Evolutionary conservation across 192 early-diverging fungal genomes (phyloP).

Genomic region (Backusella luteola): DNA sequence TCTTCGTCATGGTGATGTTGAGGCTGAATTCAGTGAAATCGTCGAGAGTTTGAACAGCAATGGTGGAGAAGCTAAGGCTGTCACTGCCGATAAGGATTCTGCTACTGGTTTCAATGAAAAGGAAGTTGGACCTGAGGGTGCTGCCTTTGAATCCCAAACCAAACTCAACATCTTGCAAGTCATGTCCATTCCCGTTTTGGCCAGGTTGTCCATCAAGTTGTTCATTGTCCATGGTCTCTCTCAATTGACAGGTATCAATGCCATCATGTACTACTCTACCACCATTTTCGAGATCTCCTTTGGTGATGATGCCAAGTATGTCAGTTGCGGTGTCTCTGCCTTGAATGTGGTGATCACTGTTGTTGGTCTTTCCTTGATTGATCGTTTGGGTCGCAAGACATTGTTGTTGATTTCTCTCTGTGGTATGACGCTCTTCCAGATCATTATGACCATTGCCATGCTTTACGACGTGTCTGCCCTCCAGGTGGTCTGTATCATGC

Average conservation of each 20-base stretch:
- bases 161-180: conserved; percentile 33
- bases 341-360: conserved; percentile 60
- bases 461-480: conserved; percentile 16
- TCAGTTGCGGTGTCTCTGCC: conserved; percentile 54
- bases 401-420: conserved; percentile 55
- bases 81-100: neutral
- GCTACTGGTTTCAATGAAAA: neutral
- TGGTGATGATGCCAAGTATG: conserved; percentile 45
- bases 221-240: conserved; percentile 51
- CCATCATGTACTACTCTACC: conserved; percentile 64
- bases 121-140: neutral
- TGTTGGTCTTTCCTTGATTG: conserved; percentile 37
- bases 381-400: conserved; percentile 52
- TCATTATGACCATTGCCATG: conserved; percentile 41
- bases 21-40: conserved; percentile 56
- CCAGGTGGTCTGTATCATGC: conserved; percentile 40
- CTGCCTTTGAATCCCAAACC: conserved; percentile 12
- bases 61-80: neutral
- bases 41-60: conserved; percentile 18
- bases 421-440: conserved; percentile 65
- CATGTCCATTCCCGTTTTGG: conserved; percentile 30
- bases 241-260: conserved; percentile 71
- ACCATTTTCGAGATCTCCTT: conserved; percentile 62
- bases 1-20: conserved; percentile 57
- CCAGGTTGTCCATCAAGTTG: conserved; percentile 49